phyloP scores from a whole-genome alignment of 148 eudicot species.

The Fallopia convolvulus region DNA sequence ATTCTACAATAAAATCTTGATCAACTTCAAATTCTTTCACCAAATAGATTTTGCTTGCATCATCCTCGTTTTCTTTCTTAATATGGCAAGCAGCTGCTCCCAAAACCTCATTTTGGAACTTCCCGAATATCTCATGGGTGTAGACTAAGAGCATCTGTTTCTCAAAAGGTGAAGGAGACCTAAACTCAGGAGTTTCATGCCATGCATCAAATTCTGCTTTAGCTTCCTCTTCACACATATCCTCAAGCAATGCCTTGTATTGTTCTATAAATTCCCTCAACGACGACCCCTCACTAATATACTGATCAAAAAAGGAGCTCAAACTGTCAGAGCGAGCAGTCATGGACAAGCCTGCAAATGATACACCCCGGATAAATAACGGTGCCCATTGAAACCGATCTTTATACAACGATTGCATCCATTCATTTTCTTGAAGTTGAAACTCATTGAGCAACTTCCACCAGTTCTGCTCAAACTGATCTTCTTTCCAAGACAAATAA shows the following conservation, averaged over 20 bases:
- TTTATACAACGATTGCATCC: slow-evolving; percentile 44
- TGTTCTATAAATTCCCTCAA: slow-evolving; percentile 44
- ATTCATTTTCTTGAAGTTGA: slow-evolving; percentile 38
- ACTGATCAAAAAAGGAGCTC: slow-evolving; percentile 46
- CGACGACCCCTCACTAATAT: slow-evolving; percentile 33
- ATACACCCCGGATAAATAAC: slow-evolving; percentile 33
- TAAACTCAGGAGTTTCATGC: slow-evolving; percentile 63
- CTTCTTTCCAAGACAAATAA: slow-evolving; percentile 49
- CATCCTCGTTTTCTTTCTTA: slow-evolving; percentile 53
- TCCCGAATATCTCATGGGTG: slow-evolving; percentile 46
- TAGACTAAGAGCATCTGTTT: slow-evolving; percentile 55
- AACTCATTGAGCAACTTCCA: slow-evolving; percentile 43
- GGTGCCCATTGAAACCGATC: slow-evolving; percentile 56
- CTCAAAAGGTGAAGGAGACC: slow-evolving; percentile 66
- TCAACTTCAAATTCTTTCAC: slow-evolving; percentile 53
- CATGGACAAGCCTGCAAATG: slow-evolving; percentile 51
- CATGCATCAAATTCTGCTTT: slow-evolving; percentile 59
- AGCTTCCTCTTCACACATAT: slow-evolving; percentile 54
- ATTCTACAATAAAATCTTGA: slow-evolving; percentile 46
- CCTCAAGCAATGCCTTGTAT: slow-evolving; percentile 39
- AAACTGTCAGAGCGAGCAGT: slow-evolving; percentile 42
- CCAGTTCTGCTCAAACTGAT: slow-evolving; percentile 55
- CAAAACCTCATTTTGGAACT: slow-evolving; percentile 58
- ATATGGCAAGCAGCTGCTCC: slow-evolving; percentile 73
- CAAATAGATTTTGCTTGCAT: slow-evolving; percentile 29